Evolutionary conservation across 2,329 filamentous ascomycete genomes (phyloP), one percentile per base, ranked within the genome.

Genomic region (Alternaria brassicicola): DNA sequence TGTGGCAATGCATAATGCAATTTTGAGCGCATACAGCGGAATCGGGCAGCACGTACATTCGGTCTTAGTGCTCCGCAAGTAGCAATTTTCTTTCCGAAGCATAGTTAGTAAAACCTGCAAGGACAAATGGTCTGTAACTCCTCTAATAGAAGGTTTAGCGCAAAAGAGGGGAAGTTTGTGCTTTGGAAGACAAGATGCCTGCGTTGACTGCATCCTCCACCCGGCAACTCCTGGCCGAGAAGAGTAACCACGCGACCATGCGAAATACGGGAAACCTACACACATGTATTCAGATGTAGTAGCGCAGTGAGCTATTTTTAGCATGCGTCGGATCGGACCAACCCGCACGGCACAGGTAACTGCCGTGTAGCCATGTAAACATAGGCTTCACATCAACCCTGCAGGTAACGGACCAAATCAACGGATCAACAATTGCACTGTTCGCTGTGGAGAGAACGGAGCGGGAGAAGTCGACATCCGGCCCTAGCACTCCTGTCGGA

Each of bases 381-480:
- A 36, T 6, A 10, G 6, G 7, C n/a, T 3, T 36, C 4, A 21
- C 17, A 38, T 38, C 4, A 9, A 38, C 0, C 2, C 17, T 6
- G 4, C 35, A 12, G 5, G 17, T 21, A 2, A 19, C 2, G 4
- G 17, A 21, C 6, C 1, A 5, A 1, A 19, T 4, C 0, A 2
- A 38, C 35, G 1, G 5, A 19, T 13, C 8, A 31, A 21, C 35
- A 3, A 3, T 21, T 9, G 33, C n/a, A 3, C 12, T n/a, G 0
- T 38, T 13, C 0, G 17, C 17, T 21, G 2, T 10, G 35, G 13
- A 6, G 17, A 17, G 9, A 13, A 12, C 17, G 42, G 28, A 46
- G 17, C 42, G n/a, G 42, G 26, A 21, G 42, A 10, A 46, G 17
- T 10, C 42, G 26, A 26, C 3, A 21, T 46, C 42, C 88, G 48